Base-by-base conservation (phyloP, 495 filamentous ascomycete genomes). In the Bryoglossum gracile region DNA sequence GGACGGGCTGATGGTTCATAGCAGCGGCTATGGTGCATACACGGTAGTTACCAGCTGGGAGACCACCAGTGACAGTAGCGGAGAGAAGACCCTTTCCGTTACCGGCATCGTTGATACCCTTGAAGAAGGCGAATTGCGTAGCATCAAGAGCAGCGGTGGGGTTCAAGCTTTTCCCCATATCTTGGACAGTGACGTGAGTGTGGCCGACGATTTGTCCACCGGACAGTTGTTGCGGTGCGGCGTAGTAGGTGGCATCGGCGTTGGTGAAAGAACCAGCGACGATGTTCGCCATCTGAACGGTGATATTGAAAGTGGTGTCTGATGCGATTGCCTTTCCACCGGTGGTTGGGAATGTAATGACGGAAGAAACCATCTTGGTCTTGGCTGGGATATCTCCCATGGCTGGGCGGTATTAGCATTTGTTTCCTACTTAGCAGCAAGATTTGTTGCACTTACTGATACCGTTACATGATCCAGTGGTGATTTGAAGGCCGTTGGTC, bases 1-100 rank as follows among this genome's bases (percentile, higher is more conserved):
- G 60, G 10, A 86, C 84, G 41, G 84, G 84, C 65, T 87, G 83
- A 66, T 87, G 83, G 66, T 86, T 87, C 48, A 72, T 70, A n/a
- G 83, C 68, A 35, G 73, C 67, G 26, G 74, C 72, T 76, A 87
- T 79, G 51, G 83, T 84, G 71, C 83, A 87, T 25, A 85, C 74
- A 56, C 83, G 78, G 65, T 84, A 87, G 68, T 52, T 53, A 10
- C 52, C 59, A 21, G 56, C 55, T 39, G 79, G 77, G 19, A 87
- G 76, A 53, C 83, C 84, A 16, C 70, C 77, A 8, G 68, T 62
- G 9, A 87, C 79, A 5, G 58, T 54, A 36, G 81, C 75, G 8
- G 55, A 53, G 23, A 87, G 67, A 2, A 67, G 58, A 34, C 83
- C 83, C 1, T 81, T 59, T 30, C 82, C 82, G 54, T 87, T 70